These are phyloP conservation scores for Carpinus viminea DNA, from an alignment of 306 rosid genomes.

Conservation along the genomic window DNA sequence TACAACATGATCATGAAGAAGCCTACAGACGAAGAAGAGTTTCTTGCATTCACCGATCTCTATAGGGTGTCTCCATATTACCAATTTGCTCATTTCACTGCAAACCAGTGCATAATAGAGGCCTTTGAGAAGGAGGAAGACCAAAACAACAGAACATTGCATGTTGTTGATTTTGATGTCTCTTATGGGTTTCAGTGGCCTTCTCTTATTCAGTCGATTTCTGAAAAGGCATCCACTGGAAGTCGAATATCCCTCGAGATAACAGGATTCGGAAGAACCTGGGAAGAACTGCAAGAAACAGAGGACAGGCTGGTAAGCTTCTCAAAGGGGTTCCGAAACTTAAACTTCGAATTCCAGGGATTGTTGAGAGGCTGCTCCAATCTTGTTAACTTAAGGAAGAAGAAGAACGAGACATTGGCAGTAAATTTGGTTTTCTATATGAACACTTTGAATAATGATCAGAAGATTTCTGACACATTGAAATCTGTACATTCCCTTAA, in stretches of 20 bases:
- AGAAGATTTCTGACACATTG: conserved; percentile 58
- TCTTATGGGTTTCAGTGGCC: conserved; percentile 89
- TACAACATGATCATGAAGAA: conserved; percentile 62
- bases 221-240: conserved; percentile 57
- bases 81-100: conserved; percentile 86
- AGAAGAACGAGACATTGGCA: conserved; percentile 65
- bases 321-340: conserved; percentile 54
- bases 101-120: conserved; percentile 73
- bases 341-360: conserved; percentile 72
- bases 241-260: conserved; percentile 50
- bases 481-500: conserved; percentile 53
- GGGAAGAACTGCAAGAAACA: conserved; percentile 61
- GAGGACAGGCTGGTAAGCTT: conserved; percentile 63
- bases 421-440: conserved; percentile 64
- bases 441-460: conserved; percentile 39
- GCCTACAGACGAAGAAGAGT: conserved; percentile 59
- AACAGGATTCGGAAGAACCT: conserved; percentile 58
- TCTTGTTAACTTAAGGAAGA: conserved; percentile 49
- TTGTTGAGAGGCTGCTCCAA: conserved; percentile 44
- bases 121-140: conserved; percentile 66
- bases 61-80: conserved; percentile 67
- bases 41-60: conserved; percentile 58
- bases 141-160: conserved; percentile 50
- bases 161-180: conserved; percentile 69
- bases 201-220: conserved; percentile 72